Base-by-base conservation (phyloP, 352 stramenopile genomes). In the Pythium aphanidermatum region DNA sequence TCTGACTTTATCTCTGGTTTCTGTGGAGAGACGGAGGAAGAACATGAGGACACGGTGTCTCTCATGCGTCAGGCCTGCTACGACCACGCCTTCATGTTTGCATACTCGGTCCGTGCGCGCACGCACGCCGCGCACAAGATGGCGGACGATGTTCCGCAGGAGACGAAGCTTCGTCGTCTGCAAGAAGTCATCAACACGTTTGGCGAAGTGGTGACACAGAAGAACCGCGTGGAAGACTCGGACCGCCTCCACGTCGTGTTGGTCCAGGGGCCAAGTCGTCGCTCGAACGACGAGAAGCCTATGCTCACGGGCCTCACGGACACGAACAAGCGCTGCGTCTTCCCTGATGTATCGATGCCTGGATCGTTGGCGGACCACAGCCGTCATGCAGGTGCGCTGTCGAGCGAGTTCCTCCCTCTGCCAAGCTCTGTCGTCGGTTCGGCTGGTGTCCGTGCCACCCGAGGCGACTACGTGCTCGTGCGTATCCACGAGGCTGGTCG, bases 21-120 rank as follows among this genome's bases (percentile, higher is more conserved):
- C 66, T 99, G 97, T 67, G 95, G 91, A 24, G 97, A 99, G 73
- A 99, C 96, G 0, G 94, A 99, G 34, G 72, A 87, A 21, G 97
- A 99, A 47, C 97, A 99, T 71, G 25, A 45, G 6, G 85, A 98
- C 52, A 99, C 96, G 10, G 67, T 92, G 14, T 81, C 80, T 36
- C 63, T 92, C 25, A 86, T 95, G 75, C 74, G 68, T 13, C 62
- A 69, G 14, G 81, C 90, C 12, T 70, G 78, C 50, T 99, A 98
- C 63, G 95, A 99, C 55, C 93, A 99, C 62, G 96, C 96, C 19
- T 99, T 98, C 71, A 98, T 99, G 92, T 99, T 98, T 68, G 93
- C 95, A 13, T 99, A 99, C 73, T 98, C 84, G 35, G 86, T 98
- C 74, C 78, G 96, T 39, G 95, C 90, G 21, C 87, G 89, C 50